Conservation (phyloP, 2,329 filamentous ascomycete genomes). For the Neoscytalidium dimidiatum region DNA sequence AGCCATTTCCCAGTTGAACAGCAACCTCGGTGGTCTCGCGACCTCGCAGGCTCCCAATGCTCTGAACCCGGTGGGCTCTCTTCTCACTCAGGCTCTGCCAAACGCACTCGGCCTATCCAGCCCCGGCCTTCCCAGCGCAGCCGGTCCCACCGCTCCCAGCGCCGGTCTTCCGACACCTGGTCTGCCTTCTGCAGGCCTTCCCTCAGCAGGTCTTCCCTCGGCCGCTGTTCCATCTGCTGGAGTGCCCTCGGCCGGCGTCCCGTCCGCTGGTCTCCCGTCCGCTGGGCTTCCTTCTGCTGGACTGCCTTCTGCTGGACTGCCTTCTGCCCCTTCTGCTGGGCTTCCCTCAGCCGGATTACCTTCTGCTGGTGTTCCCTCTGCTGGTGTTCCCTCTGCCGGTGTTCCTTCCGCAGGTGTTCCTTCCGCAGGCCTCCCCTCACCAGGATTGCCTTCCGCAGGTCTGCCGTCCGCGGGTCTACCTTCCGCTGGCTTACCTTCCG, state of each 20-base stretch:
- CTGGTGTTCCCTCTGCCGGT: background rate
- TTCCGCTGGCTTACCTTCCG: background rate
- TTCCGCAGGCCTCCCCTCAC: too few relatives aligned
- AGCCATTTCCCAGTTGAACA: background rate
- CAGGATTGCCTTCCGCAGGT: too few relatives aligned
- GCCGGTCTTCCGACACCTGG: background rate
- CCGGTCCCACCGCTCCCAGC: background rate
- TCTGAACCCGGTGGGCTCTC: background rate
- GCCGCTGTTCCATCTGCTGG: background rate
- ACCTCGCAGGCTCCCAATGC: background rate
- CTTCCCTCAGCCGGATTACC: background rate
- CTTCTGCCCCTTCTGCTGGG: background rate
- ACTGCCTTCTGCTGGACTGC: too few relatives aligned
- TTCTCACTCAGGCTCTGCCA: background rate
- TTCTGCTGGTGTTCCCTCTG: background rate
- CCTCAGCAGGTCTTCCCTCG: background rate
- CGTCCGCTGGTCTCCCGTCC: background rate
- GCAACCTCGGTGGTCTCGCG: background rate
- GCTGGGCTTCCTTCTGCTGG: background rate
- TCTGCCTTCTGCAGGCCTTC: background rate
- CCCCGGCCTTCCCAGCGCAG: background rate
- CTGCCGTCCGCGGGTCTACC: background rate
- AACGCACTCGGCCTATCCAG: background rate
- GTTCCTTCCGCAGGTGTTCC: background rate
- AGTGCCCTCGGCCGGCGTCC: background rate